These are phyloP conservation scores for Baorangia bicolor DNA, from an alignment of 768 basidiomycete genomes.

Conservation along the genomic window DNA sequence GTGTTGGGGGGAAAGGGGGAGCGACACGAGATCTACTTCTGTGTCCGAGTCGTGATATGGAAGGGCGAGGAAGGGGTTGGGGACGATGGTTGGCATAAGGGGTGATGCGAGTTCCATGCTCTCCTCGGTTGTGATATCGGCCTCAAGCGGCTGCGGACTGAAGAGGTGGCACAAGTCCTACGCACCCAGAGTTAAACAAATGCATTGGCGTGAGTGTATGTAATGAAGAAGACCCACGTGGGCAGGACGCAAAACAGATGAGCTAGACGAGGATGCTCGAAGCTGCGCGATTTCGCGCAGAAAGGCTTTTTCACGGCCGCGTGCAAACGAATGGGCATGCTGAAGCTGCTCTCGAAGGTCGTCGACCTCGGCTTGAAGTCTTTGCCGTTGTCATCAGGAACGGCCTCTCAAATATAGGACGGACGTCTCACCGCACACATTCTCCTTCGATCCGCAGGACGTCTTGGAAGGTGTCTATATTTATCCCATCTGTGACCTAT, in stretches of 20 bases:
- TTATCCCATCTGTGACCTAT: conserved; percentile 18
- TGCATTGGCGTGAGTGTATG: not conserved
- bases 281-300: conserved; percentile 31
- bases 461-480: conserved; percentile 22
- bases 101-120: conserved; percentile 57
- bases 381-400: conserved; percentile 7
- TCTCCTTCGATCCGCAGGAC: conserved; percentile 33
- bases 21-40: conserved; percentile 16
- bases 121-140: conserved; percentile 36
- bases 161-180: conserved; percentile 8
- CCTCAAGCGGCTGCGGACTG: conserved; percentile 30
- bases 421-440: conserved; percentile 33
- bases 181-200: not conserved
- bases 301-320: conserved; percentile 35
- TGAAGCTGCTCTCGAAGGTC: conserved; percentile 34
- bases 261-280: not conserved
- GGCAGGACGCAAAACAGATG: not conserved
- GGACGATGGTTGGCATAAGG: conserved; percentile 37
- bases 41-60: not conserved
- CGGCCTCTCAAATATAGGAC: not conserved
- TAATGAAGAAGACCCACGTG: conserved; percentile 2
- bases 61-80: conserved; percentile 5
- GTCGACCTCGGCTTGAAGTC: conserved; percentile 32
- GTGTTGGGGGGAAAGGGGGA: conserved; percentile 21
- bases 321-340: conserved; percentile 18